These are phyloP conservation scores for Phytophthora rubi DNA, from an alignment of 352 stramenopile genomes.

Conservation along the genomic window DNA sequence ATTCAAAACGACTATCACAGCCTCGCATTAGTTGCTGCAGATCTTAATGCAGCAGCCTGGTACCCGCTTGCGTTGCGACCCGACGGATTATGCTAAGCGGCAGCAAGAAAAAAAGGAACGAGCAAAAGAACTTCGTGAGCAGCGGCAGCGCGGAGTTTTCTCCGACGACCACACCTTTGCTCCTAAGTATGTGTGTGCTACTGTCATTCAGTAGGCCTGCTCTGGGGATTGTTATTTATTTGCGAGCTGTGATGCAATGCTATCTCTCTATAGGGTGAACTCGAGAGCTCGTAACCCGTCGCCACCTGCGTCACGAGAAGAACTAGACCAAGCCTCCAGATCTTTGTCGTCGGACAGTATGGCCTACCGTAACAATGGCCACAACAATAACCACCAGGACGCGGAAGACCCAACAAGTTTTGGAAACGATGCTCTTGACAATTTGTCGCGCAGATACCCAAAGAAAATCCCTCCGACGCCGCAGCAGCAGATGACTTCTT, in stretches of 20 bases:
- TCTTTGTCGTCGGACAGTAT: slow-evolving; percentile 28
- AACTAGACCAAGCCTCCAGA: slow-evolving; percentile 43
- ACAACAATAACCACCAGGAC: slow-evolving; percentile 67
- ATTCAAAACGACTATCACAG: background rate
- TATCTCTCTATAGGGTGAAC: slow-evolving; percentile 46
- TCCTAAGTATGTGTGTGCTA: slow-evolving; percentile 60
- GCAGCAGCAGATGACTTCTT: slow-evolving; percentile 30
- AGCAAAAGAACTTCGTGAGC: slow-evolving; percentile 75
- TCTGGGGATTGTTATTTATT: background rate
- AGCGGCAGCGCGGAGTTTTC: slow-evolving; percentile 69
- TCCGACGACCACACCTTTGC: slow-evolving; percentile 81
- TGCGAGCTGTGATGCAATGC: background rate
- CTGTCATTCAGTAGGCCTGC: background rate
- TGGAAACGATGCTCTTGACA: slow-evolving; percentile 61
- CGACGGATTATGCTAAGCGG: slow-evolving; percentile 81
- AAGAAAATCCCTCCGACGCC: slow-evolving; percentile 48
- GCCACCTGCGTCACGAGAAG: slow-evolving; percentile 57
- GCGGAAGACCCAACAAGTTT: slow-evolving; percentile 25
- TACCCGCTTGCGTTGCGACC: slow-evolving; percentile 73
- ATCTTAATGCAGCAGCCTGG: slow-evolving; percentile 54
- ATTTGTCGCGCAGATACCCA: slow-evolving; percentile 66
- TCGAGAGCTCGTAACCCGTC: slow-evolving; percentile 37
- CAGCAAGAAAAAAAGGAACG: slow-evolving; percentile 82
- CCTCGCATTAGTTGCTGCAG: slow-evolving; percentile 18
- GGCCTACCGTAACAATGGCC: slow-evolving; percentile 28